phyloP scores from a whole-genome alignment of 352 stramenopile genomes.

The Pythium aphanidermatum region DNA sequence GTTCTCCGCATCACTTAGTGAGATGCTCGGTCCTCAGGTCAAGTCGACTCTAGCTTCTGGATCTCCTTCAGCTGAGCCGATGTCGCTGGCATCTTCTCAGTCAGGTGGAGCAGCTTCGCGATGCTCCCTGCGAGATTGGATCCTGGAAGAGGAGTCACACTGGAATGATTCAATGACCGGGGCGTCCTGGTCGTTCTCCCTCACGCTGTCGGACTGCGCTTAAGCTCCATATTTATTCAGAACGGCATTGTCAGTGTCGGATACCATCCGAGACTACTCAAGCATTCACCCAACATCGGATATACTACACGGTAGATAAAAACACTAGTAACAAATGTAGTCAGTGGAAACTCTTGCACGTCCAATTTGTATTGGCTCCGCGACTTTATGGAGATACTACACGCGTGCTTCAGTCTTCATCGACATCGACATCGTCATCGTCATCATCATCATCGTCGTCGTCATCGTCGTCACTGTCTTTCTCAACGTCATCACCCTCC shows the following conservation, averaged over 20 bases:
- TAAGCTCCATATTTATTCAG: no score
- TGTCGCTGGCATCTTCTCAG: not conserved
- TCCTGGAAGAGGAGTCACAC: conserved; percentile 48
- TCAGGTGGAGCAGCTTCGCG: conserved; percentile 23
- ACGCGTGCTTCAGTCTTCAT: no score
- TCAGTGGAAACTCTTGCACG: no score
- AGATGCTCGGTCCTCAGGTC: conserved; percentile 2
- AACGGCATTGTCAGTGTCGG: no score
- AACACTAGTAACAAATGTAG: no score
- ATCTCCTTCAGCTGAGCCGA: conserved; percentile 2
- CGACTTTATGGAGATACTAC: no score
- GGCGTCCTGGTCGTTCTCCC: conserved; percentile 53
- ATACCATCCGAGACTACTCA: no score
- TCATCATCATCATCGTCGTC: conserved; percentile 22
- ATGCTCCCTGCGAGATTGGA: conserved; percentile 45
- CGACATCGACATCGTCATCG: conserved; percentile 23
- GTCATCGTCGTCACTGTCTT: conserved; percentile 25
- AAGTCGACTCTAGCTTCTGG: not conserved
- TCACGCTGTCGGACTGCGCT: conserved; percentile 39
- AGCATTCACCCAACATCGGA: no score
- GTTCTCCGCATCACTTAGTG: conserved; percentile 17
- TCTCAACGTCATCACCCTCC: conserved; percentile 30
- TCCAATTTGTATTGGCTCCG: no score
- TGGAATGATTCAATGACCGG: conserved; percentile 47
- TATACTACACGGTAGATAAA: no score